Percentiles rank a stretch among this genome's conserved stretches.
Conservation (phyloP, 441 rosid species). For the Euphorbia celastroides region DNA sequence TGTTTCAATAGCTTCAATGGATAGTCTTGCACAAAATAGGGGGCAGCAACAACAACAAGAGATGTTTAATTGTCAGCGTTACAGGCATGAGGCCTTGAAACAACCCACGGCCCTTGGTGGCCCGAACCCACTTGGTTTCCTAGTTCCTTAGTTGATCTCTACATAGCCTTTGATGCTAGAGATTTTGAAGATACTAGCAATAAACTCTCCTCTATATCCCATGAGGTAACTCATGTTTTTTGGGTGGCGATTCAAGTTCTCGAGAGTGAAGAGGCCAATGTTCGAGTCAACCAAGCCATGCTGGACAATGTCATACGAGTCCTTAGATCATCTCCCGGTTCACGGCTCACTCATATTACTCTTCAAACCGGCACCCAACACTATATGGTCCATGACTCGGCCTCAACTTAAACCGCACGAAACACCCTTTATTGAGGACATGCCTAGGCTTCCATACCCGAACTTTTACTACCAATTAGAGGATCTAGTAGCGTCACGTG, state of each 20-base stretch:
- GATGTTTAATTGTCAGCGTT: slow-evolving; percentile 13
- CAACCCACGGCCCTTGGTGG: not conserved
- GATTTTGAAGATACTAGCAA: slow-evolving; percentile 7
- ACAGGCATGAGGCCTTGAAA: slow-evolving; percentile 16
- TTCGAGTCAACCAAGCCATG: not conserved
- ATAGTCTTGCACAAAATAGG: slow-evolving; percentile 1
- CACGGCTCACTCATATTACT: slow-evolving; percentile 21
- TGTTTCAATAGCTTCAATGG: not conserved
- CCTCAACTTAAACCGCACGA: slow-evolving; percentile 20
- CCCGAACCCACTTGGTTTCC: not conserved
- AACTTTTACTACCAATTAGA: slow-evolving; percentile 35
- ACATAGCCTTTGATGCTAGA: not conserved
- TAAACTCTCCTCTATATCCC: slow-evolving; percentile 9
- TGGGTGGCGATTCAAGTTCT: slow-evolving; percentile 2
- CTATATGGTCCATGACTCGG: slow-evolving; percentile 26
- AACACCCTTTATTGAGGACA: slow-evolving; percentile 26
- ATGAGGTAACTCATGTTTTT: not conserved
- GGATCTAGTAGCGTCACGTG: slow-evolving; percentile 22
- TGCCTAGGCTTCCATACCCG: slow-evolving; percentile 25
- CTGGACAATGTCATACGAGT: slow-evolving; percentile 21
- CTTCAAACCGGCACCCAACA: slow-evolving; percentile 35
- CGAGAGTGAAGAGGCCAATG: slow-evolving; percentile 22
- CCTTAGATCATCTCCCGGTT: slow-evolving; percentile 3
- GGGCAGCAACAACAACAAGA: not conserved
- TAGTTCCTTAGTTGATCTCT: not conserved